Evolutionary conservation across 169 alveolate species (phyloP).

Genomic region (Plasmodium reichenowi): DNA sequence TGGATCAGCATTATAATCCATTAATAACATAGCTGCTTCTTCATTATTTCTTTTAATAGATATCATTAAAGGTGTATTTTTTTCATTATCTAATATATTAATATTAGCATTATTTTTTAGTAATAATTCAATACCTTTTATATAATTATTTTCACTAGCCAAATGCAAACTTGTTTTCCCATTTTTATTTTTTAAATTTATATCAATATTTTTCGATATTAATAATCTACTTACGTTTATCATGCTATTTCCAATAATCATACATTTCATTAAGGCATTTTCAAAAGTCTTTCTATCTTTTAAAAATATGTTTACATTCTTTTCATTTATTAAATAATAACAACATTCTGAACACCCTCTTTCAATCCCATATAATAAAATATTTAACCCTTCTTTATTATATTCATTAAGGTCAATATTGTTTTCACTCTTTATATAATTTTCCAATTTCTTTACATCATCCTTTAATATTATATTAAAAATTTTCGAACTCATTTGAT

Average conservation of each 20-base stretch:
- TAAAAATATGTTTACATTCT: slow-evolving; percentile 56
- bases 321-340: slow-evolving; percentile 39
- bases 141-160: slow-evolving; percentile 72
- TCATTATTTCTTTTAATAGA: slow-evolving; percentile 69
- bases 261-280: slow-evolving; percentile 75
- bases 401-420: slow-evolving; percentile 33
- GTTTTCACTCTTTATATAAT: slow-evolving; percentile 13
- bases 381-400: slow-evolving; percentile 62
- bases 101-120: slow-evolving; percentile 70
- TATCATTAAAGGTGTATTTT: slow-evolving; percentile 65
- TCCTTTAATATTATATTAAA: slow-evolving; percentile 66
- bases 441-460: slow-evolving; percentile 62
- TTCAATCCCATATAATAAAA: slow-evolving; percentile 53
- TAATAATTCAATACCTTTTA: slow-evolving; percentile 73
- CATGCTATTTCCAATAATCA: slow-evolving; percentile 55
- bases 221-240: slow-evolving; percentile 46
- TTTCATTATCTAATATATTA: slow-evolving; percentile 37
- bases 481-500: slow-evolving; percentile 42
- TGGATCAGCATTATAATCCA: slow-evolving; percentile 69
- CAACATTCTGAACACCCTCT: slow-evolving; percentile 64
- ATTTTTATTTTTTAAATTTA: slow-evolving; percentile 61
- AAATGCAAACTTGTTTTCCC: slow-evolving; percentile 75
- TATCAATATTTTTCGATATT: slow-evolving; percentile 52
- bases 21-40: slow-evolving; percentile 61
- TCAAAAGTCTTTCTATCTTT: slow-evolving; percentile 64